Percentiles rank a stretch among this genome's conserved stretches.
phyloP scores from a whole-genome alignment of 495 filamentous ascomycete species.

The Aspergillus steynii region DNA sequence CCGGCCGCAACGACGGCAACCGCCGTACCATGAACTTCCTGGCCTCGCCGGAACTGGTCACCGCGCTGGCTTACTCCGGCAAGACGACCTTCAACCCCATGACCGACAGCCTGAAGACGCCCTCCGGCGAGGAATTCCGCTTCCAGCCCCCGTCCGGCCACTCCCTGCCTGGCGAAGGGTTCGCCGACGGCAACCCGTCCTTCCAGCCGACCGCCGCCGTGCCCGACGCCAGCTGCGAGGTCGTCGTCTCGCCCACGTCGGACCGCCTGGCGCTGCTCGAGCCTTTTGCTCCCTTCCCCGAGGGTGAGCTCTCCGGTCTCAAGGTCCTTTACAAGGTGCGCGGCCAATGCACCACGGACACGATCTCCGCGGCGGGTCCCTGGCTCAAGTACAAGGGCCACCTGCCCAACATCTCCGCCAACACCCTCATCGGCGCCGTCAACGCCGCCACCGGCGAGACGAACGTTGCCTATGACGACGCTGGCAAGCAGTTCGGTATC shows the following conservation, averaged over 20 bases:
- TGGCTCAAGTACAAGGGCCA: constrained; percentile 99
- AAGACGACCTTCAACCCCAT: constrained; percentile 95
- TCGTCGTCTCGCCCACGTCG: constrained; percentile 81
- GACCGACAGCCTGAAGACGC: constrained; percentile 79
- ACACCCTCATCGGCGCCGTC: constrained; percentile 92
- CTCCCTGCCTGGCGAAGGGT: constrained; percentile 75
- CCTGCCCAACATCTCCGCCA: constrained; percentile 92
- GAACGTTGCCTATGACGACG: constrained; percentile 84
- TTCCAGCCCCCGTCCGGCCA: constrained; percentile 80
- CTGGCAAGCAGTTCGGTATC: constrained; percentile 64
- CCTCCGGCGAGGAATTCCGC: constrained; percentile 79
- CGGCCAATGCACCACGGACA: constrained; percentile 97
- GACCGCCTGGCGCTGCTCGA: constrained; percentile 87
- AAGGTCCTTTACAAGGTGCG: constrained; percentile 88
- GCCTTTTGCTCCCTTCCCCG: constrained; percentile 84
- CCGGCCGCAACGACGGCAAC: constrained; percentile 95
- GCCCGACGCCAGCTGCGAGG: constrained; percentile 55
- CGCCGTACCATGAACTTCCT: constrained; percentile 97
- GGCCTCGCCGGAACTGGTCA: constrained; percentile 93
- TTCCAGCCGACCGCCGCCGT: constrained; percentile 71
- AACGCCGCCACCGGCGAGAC: constrained; percentile 91
- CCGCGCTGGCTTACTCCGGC: constrained; percentile 90
- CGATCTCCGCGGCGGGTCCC: constrained; percentile 93
- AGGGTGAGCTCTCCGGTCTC: constrained; percentile 64
- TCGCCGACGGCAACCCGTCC: constrained; percentile 73